Evolutionary conservation across 495 filamentous ascomycete species (phyloP), one percentile per base, ranked within the genome.

Genomic region (Arthonia radiata): DNA sequence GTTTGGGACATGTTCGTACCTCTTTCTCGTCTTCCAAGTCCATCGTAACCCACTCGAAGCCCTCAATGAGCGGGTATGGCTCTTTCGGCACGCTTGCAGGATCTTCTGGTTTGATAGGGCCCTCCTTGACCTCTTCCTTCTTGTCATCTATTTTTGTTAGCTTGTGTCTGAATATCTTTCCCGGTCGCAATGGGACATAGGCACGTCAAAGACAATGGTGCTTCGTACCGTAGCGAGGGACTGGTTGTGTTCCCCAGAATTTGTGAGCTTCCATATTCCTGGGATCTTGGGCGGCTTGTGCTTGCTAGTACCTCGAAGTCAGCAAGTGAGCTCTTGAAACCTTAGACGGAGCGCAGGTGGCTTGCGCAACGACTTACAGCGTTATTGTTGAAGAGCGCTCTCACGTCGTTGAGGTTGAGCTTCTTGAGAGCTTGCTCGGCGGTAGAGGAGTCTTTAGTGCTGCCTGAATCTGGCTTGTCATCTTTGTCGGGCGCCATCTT

Each of bases 241-340:
- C 86, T 0, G 86, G 86, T 45, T 97, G 86, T 18, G 86, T 94
- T 43, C 75, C 67, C 86, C 86, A 97, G 49, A 97, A 97, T 48
- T 89, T 92, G 59, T 93, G 91, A 17, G 70, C 71, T 3, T 66
- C 82, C 79, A 92, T 91, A 37, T 93, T 83, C 49, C 90, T 92
- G 19, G 19, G 19, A 6, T 22, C 7, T 22, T 22, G n/a, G n/a
- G n/a, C n/a, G n/a, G n/a, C n/a, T n/a, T n/a, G n/a, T n/a, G n/a
- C n/a, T n/a, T n/a, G n/a, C n/a, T n/a, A n/a, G n/a, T n/a, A n/a
- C n/a, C n/a, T n/a, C n/a, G n/a, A n/a, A n/a, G n/a, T n/a, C n/a
- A n/a, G n/a, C n/a, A n/a, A n/a, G n/a, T n/a, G n/a, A n/a, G n/a
- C n/a, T n/a, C n/a, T n/a, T n/a, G n/a, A n/a, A n/a, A n/a, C n/a